These are phyloP conservation scores for Lavandula angustifolia DNA, from an alignment of 257 asterid species.

Conservation along the genomic window DNA sequence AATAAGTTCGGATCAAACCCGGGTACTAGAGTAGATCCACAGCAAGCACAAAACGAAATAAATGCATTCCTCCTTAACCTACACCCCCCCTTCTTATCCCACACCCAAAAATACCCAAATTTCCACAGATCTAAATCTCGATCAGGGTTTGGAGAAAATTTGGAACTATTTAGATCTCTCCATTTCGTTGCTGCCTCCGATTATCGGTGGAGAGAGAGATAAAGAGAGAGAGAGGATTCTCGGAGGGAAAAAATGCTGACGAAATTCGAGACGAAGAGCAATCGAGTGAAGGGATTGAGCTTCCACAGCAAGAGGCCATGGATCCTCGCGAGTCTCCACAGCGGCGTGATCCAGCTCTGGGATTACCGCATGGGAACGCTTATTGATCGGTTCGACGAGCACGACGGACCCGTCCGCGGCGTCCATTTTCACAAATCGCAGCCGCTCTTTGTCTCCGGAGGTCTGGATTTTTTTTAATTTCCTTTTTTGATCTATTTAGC, in stretches of 20 bases:
- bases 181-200: slow-evolving; percentile 9
- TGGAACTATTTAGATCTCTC: slow-evolving; percentile 32
- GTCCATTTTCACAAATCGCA: slow-evolving; percentile 88
- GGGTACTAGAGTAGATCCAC: slow-evolving; percentile 21
- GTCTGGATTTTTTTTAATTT: slow-evolving; percentile 33
- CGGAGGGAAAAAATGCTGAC: slow-evolving; percentile 36
- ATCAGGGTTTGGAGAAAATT: slow-evolving; percentile 33
- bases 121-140: slow-evolving; percentile 38
- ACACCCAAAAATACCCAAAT: slow-evolving; percentile 27
- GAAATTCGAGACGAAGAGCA: slow-evolving; percentile 94
- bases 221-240: slow-evolving; percentile 12
- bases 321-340: slow-evolving; percentile 99
- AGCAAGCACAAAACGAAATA: slow-evolving; percentile 23
- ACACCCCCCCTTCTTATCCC: slow-evolving; percentile 27
- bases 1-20: slow-evolving; percentile 14
- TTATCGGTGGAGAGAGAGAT: slow-evolving; percentile 15
- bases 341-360: slow-evolving; percentile 99
- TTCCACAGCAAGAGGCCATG: slow-evolving; percentile 96
- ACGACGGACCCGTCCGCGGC: slow-evolving; percentile 94
- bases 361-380: slow-evolving; percentile 99
- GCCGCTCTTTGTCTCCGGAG: slow-evolving; percentile 95
- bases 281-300: slow-evolving; percentile 93
- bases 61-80: slow-evolving; percentile 22
- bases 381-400: slow-evolving; percentile 90
- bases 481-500: too few relatives aligned